Base-by-base conservation (phyloP, 2,329 filamentous ascomycete genomes). In the Aspergillus sp. region DNA sequence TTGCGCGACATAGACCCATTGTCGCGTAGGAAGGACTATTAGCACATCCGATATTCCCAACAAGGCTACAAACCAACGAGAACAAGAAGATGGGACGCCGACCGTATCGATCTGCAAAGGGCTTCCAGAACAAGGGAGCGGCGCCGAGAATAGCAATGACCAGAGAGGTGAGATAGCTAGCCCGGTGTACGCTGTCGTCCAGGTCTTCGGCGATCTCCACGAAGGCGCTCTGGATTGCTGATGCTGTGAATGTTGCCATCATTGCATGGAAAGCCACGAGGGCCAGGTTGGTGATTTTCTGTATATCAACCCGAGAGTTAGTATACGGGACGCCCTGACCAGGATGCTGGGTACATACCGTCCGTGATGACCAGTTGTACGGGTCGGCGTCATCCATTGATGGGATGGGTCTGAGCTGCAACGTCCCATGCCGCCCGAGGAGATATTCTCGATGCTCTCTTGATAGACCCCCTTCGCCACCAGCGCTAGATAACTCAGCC, bases 201-300 rank as follows among this genome's bases (percentile, higher is more conserved):
- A 86, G 69, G 46, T 85, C 82, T 31, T 73, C 69, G 2, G 82
- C 76, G 31, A 86, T 85, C 80, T 79, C 58, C 83, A 81, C 61
- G 86, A 84, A 4, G 77, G 71, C 0, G 4, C 51, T 51, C 21
- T 54, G 54, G 44, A 58, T 58, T 12, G 51, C 50, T 19, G 82
- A 76, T 0, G 83, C 81, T 1, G 76, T 82, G 61, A 86, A 85
- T 1, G 81, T 82, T 45, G 78, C 77, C 80, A 85, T 85, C 69
- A 80, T 80, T 27, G 82, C 80, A 56, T 86, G 82, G 64, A 84
- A 83, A 0, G 82, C 80, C 15, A 86, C 82, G 9, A 85, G 76
- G 11, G 78, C 56, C 0, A 86, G 70, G 57, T 85, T 84, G 54
- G 73, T 56, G 1, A 75, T 67, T 55, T 58, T 78, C 84, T 85